Conservation (phyloP, 192 early-diverging fungal species). For the Podila clonocystis region DNA sequence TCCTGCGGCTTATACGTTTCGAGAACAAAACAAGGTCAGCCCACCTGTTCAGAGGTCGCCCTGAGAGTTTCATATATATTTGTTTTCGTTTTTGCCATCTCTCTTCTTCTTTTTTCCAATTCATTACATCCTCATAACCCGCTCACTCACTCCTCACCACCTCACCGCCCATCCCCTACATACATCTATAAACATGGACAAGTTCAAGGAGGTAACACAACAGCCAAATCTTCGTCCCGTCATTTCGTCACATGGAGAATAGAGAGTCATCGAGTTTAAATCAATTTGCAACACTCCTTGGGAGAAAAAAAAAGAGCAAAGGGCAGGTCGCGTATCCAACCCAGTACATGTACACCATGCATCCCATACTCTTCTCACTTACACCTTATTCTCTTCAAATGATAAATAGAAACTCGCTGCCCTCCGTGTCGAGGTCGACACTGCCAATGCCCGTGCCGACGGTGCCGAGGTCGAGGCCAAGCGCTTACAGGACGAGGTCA, state of each 20-base stretch:
- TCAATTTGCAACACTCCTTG: no score
- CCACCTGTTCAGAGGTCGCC: no score
- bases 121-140: background rate
- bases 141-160: constrained; percentile 1
- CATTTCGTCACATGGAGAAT: no score
- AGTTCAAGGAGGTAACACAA: constrained; percentile 49
- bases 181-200: constrained; percentile 33
- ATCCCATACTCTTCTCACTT: no score
- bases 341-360: background rate
- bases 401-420: constrained; percentile 51
- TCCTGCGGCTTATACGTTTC: no score
- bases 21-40: no score
- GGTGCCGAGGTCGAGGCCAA: constrained; percentile 59
- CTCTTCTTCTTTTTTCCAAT: constrained; percentile 5
- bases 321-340: background rate
- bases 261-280: no score
- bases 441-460: constrained; percentile 34
- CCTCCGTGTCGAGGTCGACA: constrained; percentile 54
- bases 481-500: constrained; percentile 66
- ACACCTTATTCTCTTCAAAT: background rate
- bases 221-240: background rate
- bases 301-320: no score
- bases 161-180: constrained; percentile 2
- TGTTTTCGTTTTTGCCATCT: constrained; percentile 8
- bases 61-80: background rate